These are phyloP conservation scores for Ceratocystis smalleyi DNA, from an alignment of 2,329 filamentous ascomycete species.

Conservation along the genomic window DNA sequence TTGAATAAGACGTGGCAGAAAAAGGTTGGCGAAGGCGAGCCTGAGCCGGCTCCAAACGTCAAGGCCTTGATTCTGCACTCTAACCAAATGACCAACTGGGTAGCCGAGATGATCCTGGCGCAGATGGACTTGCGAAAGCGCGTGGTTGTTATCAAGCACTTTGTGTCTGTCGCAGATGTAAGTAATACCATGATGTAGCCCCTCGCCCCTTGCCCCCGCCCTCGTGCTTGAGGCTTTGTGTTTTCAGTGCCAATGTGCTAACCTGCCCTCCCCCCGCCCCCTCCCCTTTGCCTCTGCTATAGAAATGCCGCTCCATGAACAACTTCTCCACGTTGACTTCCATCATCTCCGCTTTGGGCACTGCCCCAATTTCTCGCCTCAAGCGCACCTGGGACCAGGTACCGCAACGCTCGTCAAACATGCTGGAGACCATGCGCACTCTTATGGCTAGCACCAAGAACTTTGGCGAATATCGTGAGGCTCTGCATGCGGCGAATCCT, in stretches of 20 bases:
- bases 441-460: conserved; percentile 97
- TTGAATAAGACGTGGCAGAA: conserved; percentile 99
- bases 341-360: conserved; percentile 89
- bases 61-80: conserved; percentile 94
- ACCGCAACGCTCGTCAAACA: conserved; percentile 63
- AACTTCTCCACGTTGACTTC: conserved; percentile 97
- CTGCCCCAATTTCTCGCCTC: conserved; percentile 84
- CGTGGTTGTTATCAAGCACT: conserved; percentile 96
- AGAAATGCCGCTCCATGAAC: conserved; percentile 89
- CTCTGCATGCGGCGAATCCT: conserved; percentile 80
- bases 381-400: conserved; percentile 91
- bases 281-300: background rate
- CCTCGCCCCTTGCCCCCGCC: background rate
- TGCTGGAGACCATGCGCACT: conserved; percentile 78
- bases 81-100: conserved; percentile 98
- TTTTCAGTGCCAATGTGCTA: conserved; percentile 18
- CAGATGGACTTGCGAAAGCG: conserved; percentile 91
- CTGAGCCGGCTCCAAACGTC: conserved; percentile 81
- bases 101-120: conserved; percentile 94
- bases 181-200: conserved; percentile 27
- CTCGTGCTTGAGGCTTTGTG: background rate
- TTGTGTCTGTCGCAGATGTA: conserved; percentile 90
- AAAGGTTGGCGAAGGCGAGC: conserved; percentile 66
- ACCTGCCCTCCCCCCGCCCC: conserved; percentile 13
- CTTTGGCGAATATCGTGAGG: conserved; percentile 90